Conservation (phyloP, 2,329 filamentous ascomycete genomes). For the Cryoendolithus antarcticus region DNA sequence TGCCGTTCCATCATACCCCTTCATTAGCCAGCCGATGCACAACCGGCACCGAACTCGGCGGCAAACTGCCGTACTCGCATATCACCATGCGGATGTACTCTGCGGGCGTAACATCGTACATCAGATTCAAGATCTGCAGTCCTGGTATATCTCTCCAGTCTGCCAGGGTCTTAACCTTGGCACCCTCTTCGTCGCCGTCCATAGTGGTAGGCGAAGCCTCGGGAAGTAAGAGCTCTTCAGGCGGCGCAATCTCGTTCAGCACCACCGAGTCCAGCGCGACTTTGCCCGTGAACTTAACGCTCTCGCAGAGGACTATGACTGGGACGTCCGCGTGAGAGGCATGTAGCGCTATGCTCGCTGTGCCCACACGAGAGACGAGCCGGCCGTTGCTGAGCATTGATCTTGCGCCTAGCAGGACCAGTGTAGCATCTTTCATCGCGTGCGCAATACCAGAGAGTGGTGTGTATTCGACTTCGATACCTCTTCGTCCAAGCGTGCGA, state of each 20-base stretch:
- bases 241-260: conserved; percentile 78
- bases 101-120: conserved; percentile 86
- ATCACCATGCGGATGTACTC: conserved; percentile 80
- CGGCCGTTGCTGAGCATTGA: conserved; percentile 92
- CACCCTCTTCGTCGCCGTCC: conserved; percentile 15
- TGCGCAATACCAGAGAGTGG: conserved; percentile 67
- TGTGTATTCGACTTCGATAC: conserved; percentile 68
- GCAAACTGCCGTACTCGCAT: conserved; percentile 78
- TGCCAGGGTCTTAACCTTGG: conserved; percentile 25
- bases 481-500: conserved; percentile 54
- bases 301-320: conserved; percentile 84
- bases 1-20: conserved; percentile 7
- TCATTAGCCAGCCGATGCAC: conserved; percentile 42
- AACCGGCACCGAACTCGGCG: conserved; percentile 72
- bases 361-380: conserved; percentile 78
- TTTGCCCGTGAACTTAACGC: conserved; percentile 84
- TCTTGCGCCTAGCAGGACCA: conserved; percentile 76
- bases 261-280: conserved; percentile 87
- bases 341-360: conserved; percentile 72
- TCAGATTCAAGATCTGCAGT: conserved; percentile 56
- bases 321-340: conserved; percentile 64
- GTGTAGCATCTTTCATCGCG: conserved; percentile 57
- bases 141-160: conserved; percentile 48
- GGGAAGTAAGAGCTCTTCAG: conserved; percentile 47
- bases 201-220: background rate